Percentiles rank a stretch among this genome's conserved stretches.
phyloP scores from a whole-genome alignment of 441 rosid species.

The Corymbia citriodora region DNA sequence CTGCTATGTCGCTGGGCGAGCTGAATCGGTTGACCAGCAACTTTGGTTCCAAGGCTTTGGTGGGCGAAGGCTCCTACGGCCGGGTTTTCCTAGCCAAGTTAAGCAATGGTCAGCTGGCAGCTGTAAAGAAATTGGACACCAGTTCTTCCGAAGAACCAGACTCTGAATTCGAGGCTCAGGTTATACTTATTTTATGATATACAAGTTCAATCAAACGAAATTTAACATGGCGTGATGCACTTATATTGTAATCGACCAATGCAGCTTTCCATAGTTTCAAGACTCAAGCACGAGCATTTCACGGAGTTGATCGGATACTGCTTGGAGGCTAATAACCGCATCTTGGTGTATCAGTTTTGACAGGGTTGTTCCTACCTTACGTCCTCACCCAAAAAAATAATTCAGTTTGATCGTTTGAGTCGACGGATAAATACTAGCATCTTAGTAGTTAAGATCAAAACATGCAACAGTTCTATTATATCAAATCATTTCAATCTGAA shows the following conservation, averaged over 20 bases:
- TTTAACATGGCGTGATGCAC: background rate
- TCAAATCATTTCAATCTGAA: too few species aligned
- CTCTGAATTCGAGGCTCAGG: constrained; percentile 83
- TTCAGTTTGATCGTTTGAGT: too few species aligned
- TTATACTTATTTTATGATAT: background rate
- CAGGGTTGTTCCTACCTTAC: too few species aligned
- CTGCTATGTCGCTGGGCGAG: constrained; percentile 59
- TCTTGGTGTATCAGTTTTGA: constrained; percentile 53
- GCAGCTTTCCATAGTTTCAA: constrained; percentile 78
- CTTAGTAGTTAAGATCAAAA: too few species aligned
- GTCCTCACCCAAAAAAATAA: too few species aligned
- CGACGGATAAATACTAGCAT: too few species aligned
- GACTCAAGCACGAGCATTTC: constrained; percentile 77
- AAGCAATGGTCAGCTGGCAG: constrained; percentile 41
- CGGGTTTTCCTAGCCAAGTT: constrained; percentile 68
- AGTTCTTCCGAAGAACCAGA: constrained; percentile 71
- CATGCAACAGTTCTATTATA: too few species aligned
- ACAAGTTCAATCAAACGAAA: background rate
- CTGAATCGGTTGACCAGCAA: constrained; percentile 52
- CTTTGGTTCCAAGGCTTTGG: constrained; percentile 72
- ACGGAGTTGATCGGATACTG: constrained; percentile 78
- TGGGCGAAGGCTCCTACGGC: constrained; percentile 95
- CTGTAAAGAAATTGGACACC: constrained; percentile 85
- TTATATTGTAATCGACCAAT: background rate
- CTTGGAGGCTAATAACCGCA: constrained; percentile 61